Base-by-base conservation (phyloP, 2,329 filamentous ascomycete genomes). In the Venturia carpophila region DNA sequence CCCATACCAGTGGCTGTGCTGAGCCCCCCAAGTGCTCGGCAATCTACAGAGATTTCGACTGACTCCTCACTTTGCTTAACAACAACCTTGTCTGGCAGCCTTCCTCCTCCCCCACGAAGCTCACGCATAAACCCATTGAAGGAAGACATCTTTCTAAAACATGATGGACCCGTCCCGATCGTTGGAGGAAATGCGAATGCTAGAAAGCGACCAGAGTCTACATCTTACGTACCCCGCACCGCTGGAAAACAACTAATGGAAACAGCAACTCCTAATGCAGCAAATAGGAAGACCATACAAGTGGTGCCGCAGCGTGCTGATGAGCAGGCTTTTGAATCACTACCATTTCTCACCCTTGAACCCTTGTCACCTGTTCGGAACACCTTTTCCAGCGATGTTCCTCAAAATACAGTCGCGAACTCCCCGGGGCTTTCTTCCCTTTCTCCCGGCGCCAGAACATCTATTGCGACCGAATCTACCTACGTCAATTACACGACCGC, bases 1-100 rank as follows among this genome's bases (percentile, higher is more conserved):
- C 52, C 52, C 19, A 58, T 58, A 58, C 52, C 52, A n/a, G 30
- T 58, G 52, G 52, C 52, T 13, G 52, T 58, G 52, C 15, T 58
- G 52, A 58, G 52, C 52, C 27, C 52, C 37, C 30, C 52, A 37
- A 58, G 52, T 37, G 30, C 52, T 21, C 52, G 52, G 30, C 52
- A 58, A 21, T 58, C 52, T 27, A 37, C 19, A 9, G 52, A 58
- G 5, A 34, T 21, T n/a, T 37, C 52, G 19, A 30, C 37, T 58
- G 9, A 37, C 11, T 15, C 27, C 19, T n/a, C 52, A 24, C 30
- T 58, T 5, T 58, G 3, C 9, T 37, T 58, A 9, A 58, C 27
- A 27, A 56, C 27, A 58, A 58, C 30, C 27, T 37, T 37, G 7
- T 58, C 52, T 37, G 52, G 7, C 27, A 58, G 37, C 10, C 5